Conservation (phyloP, 176 grass and related monocot genomes). For the Avena sativa region DNA sequence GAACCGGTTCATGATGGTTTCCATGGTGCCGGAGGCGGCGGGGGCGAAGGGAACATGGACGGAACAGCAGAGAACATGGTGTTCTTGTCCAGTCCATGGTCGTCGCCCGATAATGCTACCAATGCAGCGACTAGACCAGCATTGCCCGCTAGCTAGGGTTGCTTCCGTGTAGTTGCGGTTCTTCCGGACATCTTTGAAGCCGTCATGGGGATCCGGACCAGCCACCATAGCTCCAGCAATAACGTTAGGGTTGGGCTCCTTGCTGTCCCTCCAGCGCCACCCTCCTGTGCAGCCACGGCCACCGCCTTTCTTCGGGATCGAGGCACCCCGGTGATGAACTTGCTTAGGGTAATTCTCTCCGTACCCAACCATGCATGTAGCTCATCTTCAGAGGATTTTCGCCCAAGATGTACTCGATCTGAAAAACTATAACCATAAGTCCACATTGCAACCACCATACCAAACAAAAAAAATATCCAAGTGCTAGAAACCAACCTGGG, state of each 20-base stretch:
- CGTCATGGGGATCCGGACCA: constrained; percentile 79
- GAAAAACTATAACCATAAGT: constrained; percentile 28
- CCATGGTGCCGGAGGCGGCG: constrained; percentile 35
- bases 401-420: constrained; percentile 92
- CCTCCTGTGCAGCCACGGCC: constrained; percentile 82
- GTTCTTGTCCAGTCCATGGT: constrained; percentile 82
- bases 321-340: constrained; percentile 92
- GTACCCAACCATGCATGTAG: constrained; percentile 69
- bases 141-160: constrained; percentile 84
- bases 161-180: constrained; percentile 93
- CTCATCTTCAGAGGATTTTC: constrained; percentile 96
- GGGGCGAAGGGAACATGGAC: constrained; percentile 82
- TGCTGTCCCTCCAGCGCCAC: constrained; percentile 87
- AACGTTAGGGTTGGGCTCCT: constrained; percentile 79
- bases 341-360: constrained; percentile 73
- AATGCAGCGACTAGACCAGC: constrained; percentile 89
- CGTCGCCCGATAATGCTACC: constrained; percentile 69
- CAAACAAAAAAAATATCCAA: constrained; percentile 1
- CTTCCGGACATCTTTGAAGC: constrained; percentile 74
- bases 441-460: not conserved
- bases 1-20: not conserved
- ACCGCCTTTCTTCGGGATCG: constrained; percentile 82
- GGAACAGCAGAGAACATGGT: constrained; percentile 91
- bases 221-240: constrained; percentile 86
- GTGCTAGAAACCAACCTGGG: constrained; percentile 49